Base-by-base conservation (phyloP, 2,329 filamentous ascomycete species). In the Hypoxylon rubiginosum region DNA sequence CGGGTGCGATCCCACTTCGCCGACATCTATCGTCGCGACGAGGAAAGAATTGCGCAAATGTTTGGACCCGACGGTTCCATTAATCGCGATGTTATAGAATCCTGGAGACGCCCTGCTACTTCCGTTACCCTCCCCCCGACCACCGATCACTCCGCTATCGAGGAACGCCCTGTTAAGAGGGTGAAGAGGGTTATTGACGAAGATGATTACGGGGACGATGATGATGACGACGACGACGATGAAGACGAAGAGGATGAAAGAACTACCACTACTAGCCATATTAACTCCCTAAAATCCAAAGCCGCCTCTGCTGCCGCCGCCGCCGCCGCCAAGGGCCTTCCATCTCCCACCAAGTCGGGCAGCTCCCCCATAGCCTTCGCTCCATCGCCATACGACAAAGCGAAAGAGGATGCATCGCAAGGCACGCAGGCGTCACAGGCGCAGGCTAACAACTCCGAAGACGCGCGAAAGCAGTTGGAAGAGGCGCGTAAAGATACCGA, bases 401-500 rank as follows among this genome's bases (percentile, higher is more conserved):
- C 83, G 53, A 87, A 86, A 69, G 83, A 82, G 8, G 83, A 84
- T 50, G 75, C 72, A 8, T 80, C 80, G 36, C 83, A 84, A 69
- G 77, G 87, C 17, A 74, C 73, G 45, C 70, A 74, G 54, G 59
- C 43, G 11, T 68, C 70, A 21, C 73, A 72, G 48, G 48, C 66
- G 73, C 85, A 84, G 80, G 83, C 88, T 59, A 93, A 93, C 78
- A 87, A 90, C 24, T 90, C 91, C 7, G 94, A 97, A 77, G 92
- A 97, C 83, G 92, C 93, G 78, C 92, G 96, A 75, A 97, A 97
- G 81, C 93, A 94, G 79, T 82, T 98, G 69, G 94, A 98, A 79
- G 92, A 97, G 76, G 93, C 93, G 72, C 96, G 96, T 77, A 94
- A 91, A 78, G 93, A 92, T 30, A 94, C 92, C 51, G 95, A 97